phyloP scores from a whole-genome alignment of 192 early-diverging fungal genomes.

The Ambispora gerdemannii region DNA sequence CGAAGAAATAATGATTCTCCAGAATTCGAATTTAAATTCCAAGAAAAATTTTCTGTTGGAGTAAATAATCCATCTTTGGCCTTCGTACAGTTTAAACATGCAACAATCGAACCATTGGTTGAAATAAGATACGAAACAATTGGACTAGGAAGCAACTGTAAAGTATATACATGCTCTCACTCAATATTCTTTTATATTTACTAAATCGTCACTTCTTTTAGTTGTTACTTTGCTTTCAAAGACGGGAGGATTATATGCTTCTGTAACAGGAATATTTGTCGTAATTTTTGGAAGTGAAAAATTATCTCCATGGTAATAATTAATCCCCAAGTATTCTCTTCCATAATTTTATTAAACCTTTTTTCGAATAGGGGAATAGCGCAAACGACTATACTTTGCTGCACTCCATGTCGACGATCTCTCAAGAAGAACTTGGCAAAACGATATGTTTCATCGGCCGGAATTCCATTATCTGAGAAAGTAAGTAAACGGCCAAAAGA shows the following conservation, averaged over 20 bases:
- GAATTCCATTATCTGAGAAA: background rate
- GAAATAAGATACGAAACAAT: too few species aligned
- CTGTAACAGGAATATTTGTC: background rate
- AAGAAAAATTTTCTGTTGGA: constrained; percentile 16
- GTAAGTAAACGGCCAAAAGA: background rate
- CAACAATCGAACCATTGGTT: too few species aligned
- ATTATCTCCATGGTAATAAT: background rate
- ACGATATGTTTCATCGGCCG: background rate
- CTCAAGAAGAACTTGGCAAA: background rate
- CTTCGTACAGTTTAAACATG: too few species aligned
- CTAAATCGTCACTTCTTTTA: background rate
- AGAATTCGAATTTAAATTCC: too few species aligned
- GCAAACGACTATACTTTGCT: background rate
- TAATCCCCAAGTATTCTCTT: background rate
- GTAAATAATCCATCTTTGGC: too few species aligned
- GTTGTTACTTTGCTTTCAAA: background rate
- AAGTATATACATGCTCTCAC: too few species aligned
- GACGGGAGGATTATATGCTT: background rate
- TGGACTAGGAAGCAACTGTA: too few species aligned
- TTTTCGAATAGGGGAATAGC: background rate
- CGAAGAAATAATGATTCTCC: too few species aligned
- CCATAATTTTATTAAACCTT: background rate
- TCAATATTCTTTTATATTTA: too few species aligned
- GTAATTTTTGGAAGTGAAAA: background rate
- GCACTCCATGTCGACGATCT: background rate